phyloP scores from a whole-genome alignment of 495 filamentous ascomycete species.

The Choiromyces venosus region DNA sequence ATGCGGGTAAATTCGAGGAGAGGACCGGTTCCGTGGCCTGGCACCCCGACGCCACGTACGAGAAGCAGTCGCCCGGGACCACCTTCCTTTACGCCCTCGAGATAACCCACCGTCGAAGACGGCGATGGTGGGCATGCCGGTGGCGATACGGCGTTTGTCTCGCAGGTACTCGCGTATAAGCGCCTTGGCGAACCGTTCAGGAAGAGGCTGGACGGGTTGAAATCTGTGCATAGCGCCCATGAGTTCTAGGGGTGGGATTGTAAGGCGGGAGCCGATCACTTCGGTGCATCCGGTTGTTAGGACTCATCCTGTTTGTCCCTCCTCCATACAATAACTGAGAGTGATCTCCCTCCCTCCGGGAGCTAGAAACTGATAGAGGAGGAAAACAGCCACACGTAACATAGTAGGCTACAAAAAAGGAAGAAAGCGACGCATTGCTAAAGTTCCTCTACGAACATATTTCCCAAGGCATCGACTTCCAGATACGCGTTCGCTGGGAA shows the following conservation, averaged over 20 bases:
- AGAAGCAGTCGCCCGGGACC: constrained; percentile 77
- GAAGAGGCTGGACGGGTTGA: constrained; percentile 69
- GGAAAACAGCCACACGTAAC: constrained; percentile 61
- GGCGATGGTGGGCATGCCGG: constrained; percentile 47
- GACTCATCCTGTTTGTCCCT: constrained; percentile 58
- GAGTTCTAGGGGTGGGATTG: constrained; percentile 67
- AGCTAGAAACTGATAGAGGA: no score
- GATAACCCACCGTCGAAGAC: no score
- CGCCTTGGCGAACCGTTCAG: constrained; percentile 66
- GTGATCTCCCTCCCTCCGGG: no score
- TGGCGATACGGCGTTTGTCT: constrained; percentile 71
- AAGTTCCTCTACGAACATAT: constrained; percentile 90
- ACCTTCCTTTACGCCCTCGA: constrained; percentile 78
- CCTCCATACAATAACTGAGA: no score
- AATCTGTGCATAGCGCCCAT: constrained; percentile 66
- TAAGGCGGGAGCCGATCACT: constrained; percentile 64
- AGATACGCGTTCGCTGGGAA: constrained; percentile 75
- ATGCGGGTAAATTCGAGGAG: constrained; percentile 55
- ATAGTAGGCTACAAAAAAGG: constrained; percentile 71
- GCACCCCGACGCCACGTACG: constrained; percentile 80
- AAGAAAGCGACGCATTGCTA: constrained; percentile 70
- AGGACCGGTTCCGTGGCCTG: constrained; percentile 64
- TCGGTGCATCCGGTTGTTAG: constrained; percentile 68
- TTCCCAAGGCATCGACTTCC: constrained; percentile 75
- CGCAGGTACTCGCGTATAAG: constrained; percentile 69